Conservation (phyloP, 306 rosid species). For the Fragaria iinumae region DNA sequence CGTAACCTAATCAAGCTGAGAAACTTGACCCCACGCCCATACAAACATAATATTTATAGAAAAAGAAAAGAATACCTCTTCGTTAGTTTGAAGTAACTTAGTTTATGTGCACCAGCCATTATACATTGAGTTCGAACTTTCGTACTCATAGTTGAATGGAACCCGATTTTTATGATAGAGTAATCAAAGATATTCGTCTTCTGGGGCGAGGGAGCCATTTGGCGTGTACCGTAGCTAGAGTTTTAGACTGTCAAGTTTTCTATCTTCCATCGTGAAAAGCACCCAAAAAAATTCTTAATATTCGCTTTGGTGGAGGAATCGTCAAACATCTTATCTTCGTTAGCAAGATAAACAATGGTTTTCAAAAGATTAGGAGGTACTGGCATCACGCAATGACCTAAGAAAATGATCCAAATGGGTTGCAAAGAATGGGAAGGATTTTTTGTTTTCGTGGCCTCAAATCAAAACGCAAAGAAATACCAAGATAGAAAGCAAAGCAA, state of each 20-base stretch:
- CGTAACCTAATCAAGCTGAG: neutral
- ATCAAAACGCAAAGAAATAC: slow-evolving; percentile 1
- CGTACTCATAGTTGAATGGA: slow-evolving; percentile 17
- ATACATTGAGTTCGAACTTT: neutral
- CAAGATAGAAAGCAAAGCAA: slow-evolving; percentile 30
- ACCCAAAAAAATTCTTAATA: slow-evolving; percentile 32
- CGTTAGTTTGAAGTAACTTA: slow-evolving; percentile 1
- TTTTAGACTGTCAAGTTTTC: slow-evolving; percentile 25
- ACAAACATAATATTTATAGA: neutral
- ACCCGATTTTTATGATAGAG: slow-evolving; percentile 13
- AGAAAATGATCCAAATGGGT: slow-evolving; percentile 32
- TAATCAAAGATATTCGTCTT: neutral
- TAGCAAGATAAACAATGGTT: neutral
- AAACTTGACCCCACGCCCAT: neutral
- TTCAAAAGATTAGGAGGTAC: neutral
- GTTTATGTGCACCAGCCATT: slow-evolving; percentile 3
- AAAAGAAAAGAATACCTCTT: neutral
- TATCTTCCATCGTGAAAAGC: slow-evolving; percentile 36
- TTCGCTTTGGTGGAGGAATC: slow-evolving; percentile 48
- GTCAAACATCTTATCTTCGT: slow-evolving; percentile 35
- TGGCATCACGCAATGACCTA: slow-evolving; percentile 31
- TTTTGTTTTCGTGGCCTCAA: slow-evolving; percentile 43
- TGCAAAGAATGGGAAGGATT: neutral
- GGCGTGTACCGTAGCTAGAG: slow-evolving; percentile 33
- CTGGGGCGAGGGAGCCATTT: slow-evolving; percentile 10